These are phyloP conservation scores for Torulaspora quercuum DNA, from an alignment of 805 yeast species.

Conservation along the genomic window DNA sequence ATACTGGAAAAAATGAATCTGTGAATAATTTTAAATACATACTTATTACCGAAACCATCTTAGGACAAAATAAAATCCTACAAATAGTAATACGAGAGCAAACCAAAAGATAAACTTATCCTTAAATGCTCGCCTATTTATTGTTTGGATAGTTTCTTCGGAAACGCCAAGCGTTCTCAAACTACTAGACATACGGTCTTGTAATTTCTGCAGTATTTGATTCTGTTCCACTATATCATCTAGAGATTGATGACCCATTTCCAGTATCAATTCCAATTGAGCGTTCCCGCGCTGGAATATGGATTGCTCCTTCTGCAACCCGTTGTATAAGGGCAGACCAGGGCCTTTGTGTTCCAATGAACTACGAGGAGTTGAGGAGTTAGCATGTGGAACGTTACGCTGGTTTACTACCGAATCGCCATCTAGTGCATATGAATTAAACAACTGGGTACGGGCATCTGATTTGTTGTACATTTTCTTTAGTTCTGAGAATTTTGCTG, in stretches of 20 bases:
- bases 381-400: slow-evolving; percentile 28
- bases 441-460: slow-evolving; percentile 29
- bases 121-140: slow-evolving; percentile 77
- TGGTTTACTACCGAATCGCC: slow-evolving; percentile 30
- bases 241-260: slow-evolving; percentile 81
- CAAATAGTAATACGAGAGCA: slow-evolving; percentile 58
- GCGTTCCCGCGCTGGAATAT: slow-evolving; percentile 65
- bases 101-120: slow-evolving; percentile 86
- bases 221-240: slow-evolving; percentile 86
- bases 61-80: slow-evolving; percentile 62
- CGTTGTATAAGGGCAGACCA: slow-evolving; percentile 48
- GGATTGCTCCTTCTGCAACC: slow-evolving; percentile 64
- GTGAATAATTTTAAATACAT: slow-evolving; percentile 4
- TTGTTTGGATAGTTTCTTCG: slow-evolving; percentile 71
- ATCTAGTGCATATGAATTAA: slow-evolving; percentile 27
- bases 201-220: slow-evolving; percentile 60
- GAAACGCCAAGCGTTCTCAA: slow-evolving; percentile 84
- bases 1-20: slow-evolving; percentile 43
- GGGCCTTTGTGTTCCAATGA: slow-evolving; percentile 33
- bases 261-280: slow-evolving; percentile 84
- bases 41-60: slow-evolving; percentile 44
- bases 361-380: slow-evolving; percentile 38
- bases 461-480: slow-evolving; percentile 30
- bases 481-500: slow-evolving; percentile 35
- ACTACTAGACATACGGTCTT: slow-evolving; percentile 57